Conservation (phyloP, 257 asterid species). For the Leonotis leonurus region DNA sequence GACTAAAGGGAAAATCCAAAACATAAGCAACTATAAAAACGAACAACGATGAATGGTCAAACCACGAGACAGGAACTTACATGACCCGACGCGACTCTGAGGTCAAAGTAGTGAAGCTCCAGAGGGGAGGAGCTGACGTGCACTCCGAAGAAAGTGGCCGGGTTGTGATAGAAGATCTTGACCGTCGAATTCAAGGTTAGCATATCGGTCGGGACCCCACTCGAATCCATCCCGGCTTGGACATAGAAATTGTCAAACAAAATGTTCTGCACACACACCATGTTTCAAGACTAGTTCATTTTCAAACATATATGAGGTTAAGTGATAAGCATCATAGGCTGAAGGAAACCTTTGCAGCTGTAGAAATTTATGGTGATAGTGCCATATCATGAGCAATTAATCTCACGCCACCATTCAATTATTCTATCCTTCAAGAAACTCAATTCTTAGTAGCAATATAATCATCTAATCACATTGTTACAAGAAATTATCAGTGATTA, state of each 20-base stretch:
- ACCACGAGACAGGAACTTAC: constrained; percentile 27
- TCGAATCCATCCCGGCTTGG: constrained; percentile 84
- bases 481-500: not conserved
- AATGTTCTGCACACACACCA: constrained; percentile 45
- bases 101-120: constrained; percentile 56
- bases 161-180: constrained; percentile 58
- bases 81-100: constrained; percentile 68
- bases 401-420: not conserved
- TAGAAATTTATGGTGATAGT: constrained; percentile 21
- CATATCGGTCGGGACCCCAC: constrained; percentile 95
- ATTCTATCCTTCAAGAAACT: not conserved
- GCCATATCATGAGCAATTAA: not conserved
- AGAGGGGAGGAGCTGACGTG: constrained; percentile 82
- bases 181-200: constrained; percentile 80
- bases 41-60: too few relatives aligned
- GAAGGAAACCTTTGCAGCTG: constrained; percentile 14
- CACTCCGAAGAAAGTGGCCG: constrained; percentile 81
- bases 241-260: constrained; percentile 59
- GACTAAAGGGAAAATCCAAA: too few relatives aligned
- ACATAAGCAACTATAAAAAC: too few relatives aligned
- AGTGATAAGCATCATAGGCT: too few relatives aligned
- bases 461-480: not conserved
- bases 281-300: not conserved
- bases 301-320: not conserved
- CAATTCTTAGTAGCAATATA: too few relatives aligned